Evolutionary conservation across 192 early-diverging fungal genomes (phyloP).

Genomic region (Umbelopsis ramanniana): DNA sequence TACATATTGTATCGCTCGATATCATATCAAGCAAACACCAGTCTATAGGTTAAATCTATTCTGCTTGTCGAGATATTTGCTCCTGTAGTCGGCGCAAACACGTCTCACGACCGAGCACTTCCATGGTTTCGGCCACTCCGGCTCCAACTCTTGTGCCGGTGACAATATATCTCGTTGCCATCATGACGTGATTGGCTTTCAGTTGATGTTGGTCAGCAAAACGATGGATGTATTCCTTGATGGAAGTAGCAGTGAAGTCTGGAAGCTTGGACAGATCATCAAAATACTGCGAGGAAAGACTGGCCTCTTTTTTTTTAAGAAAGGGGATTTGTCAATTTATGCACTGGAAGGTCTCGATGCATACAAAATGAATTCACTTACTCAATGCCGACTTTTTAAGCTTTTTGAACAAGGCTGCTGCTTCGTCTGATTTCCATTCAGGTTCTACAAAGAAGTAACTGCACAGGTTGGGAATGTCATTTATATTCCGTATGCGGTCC

Average conservation of each 20-base stretch:
- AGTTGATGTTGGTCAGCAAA: conserved; percentile 42
- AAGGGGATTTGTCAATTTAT: not conserved
- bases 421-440: conserved; percentile 47
- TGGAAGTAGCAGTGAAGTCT: conserved; percentile 34
- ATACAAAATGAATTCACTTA: conserved; percentile 9
- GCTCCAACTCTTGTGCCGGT: conserved; percentile 67
- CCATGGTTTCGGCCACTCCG: conserved; percentile 57
- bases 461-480: conserved; percentile 57
- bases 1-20: not conserved
- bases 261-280: not conserved
- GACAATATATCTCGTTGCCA: conserved; percentile 64
- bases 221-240: conserved; percentile 44
- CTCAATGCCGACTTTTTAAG: conserved; percentile 41
- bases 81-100: conserved; percentile 32
- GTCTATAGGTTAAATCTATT: not conserved
- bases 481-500: conserved; percentile 60
- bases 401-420: conserved; percentile 41
- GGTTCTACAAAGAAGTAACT: conserved; percentile 60
- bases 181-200: conserved; percentile 61
- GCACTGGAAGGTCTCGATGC: too few species aligned
- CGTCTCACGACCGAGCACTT: conserved; percentile 47
- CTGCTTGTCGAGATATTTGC: not conserved
- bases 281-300: conserved; percentile 20
- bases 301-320: not conserved
- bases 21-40: too few species aligned